These are phyloP conservation scores for Isabelozyma rhagii DNA, from an alignment of 805 yeast species.

Conservation along the genomic window DNA sequence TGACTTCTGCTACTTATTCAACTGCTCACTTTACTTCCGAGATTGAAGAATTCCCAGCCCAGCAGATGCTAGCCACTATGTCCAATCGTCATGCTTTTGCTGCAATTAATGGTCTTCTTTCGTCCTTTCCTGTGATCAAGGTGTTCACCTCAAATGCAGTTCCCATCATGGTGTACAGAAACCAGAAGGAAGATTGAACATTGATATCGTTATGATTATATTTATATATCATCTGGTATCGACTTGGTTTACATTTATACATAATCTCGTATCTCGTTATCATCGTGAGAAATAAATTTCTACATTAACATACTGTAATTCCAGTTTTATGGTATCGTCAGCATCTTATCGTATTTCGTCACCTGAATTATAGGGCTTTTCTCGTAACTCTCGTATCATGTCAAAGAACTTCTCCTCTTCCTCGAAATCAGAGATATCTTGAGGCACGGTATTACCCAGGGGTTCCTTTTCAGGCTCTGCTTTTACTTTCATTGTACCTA, in stretches of 20 bases:
- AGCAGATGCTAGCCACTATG: constrained; percentile 50
- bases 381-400: constrained; percentile 7
- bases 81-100: constrained; percentile 55
- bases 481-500: neutral
- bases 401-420: constrained; percentile 12
- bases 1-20: neutral
- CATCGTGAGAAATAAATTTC: too few relatives aligned
- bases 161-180: constrained; percentile 51
- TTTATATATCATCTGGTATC: too few relatives aligned
- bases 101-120: constrained; percentile 54
- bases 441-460: constrained; percentile 2
- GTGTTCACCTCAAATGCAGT: constrained; percentile 60
- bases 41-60: constrained; percentile 29
- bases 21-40: neutral
- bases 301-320: too few relatives aligned
- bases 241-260: neutral
- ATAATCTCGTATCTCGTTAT: neutral
- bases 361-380: neutral
- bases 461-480: neutral
- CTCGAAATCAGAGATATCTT: constrained; percentile 20
- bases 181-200: constrained; percentile 11
- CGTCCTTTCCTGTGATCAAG: constrained; percentile 57
- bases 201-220: neutral
- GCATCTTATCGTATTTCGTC: neutral
- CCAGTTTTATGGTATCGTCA: too few relatives aligned